These are phyloP conservation scores for Cutaneotrichosporon cavernicola DNA, from an alignment of 1,284 basidiomycete genomes.

Conservation along the genomic window DNA sequence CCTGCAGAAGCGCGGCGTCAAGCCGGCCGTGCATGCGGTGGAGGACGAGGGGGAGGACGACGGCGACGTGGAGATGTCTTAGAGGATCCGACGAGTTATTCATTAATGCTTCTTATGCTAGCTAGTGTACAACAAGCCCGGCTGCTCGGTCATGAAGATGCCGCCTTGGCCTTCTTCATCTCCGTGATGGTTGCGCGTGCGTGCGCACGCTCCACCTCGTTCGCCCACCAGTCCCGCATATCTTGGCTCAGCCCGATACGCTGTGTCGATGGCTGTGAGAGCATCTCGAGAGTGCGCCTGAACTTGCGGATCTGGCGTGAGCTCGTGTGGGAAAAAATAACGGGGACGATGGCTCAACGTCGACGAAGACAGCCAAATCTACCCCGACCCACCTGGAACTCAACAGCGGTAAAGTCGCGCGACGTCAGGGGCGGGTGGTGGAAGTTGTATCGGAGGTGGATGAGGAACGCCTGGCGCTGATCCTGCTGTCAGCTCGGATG, in stretches of 20 bases:
- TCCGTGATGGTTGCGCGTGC: conserved; percentile 21
- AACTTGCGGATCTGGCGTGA: conserved; percentile 47
- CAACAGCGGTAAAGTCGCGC: conserved; percentile 52
- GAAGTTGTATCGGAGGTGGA: conserved; percentile 51
- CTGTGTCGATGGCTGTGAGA: conserved; percentile 42
- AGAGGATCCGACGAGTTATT: conserved; percentile 32
- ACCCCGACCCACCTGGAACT: conserved; percentile 47
- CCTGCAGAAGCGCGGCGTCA: conserved; percentile 68
- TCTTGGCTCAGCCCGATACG: conserved; percentile 43
- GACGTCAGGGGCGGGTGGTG: conserved; percentile 45
- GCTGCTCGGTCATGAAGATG: not conserved
- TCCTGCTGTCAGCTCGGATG: conserved; percentile 15
- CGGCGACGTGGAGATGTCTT: conserved; percentile 63
- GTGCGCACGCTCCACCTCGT: conserved; percentile 30
- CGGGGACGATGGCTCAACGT: not conserved
- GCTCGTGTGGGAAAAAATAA: not conserved
- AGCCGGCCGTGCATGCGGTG: conserved; percentile 60
- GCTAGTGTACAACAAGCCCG: conserved; percentile 13
- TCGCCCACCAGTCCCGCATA: conserved; percentile 51
- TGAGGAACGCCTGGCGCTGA: conserved; percentile 37
- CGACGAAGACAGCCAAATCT: not conserved
- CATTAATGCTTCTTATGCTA: conserved; percentile 16
- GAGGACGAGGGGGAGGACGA: conserved; percentile 47
- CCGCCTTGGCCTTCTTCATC: conserved; percentile 10
- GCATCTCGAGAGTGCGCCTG: conserved; percentile 48